Base-by-base conservation (phyloP, 1,284 basidiomycete species). In the Xanthoconium separans region DNA sequence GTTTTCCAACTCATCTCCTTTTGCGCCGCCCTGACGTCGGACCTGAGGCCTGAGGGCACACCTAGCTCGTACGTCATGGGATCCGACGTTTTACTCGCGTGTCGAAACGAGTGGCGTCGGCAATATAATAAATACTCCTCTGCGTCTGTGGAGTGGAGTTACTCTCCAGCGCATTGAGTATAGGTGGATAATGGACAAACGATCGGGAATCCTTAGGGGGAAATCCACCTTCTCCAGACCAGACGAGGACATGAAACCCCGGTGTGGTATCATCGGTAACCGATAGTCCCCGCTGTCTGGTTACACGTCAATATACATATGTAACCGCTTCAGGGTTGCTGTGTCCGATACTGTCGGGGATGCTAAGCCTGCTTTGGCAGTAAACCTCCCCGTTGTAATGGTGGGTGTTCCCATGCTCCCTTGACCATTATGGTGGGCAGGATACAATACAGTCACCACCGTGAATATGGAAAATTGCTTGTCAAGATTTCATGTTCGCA, bases 291-390 rank as follows among this genome's bases (percentile, higher is more conserved):
- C 51, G 42, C 16, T 34, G 34, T 36, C 50, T 37, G 18, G 44
- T 46, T 52, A 41, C 49, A 44, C 18, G 44, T 36, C 31, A 30
- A 47, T 29, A 34, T 30, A 45, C 56, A 42, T 42, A 27, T 27
- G 27, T 27, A 52, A 44, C 47, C 30, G 27, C 43, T 33, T 63
- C 50, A 48, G 48, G 52, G 15, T 40, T 45, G 45, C 61, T 56
- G 53, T 48, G 55, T 44, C 63, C 65, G 65, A 57, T 50, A 18
- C 30, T 43, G 39, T 60, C 63, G 65, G 62, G n/a, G 44, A 43
- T 34, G 34, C 43, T 27, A 30, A 46, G 7, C 44, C 47, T 47
- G 33, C 41, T 62, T 60, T 62, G 45, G 53, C 29, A 51, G n/a
- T 37, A 37, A 18, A 34, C 50, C 43, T 39, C 36, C 43, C 10